phyloP scores from a whole-genome alignment of 495 filamentous ascomycete genomes.

The Aspergillus avenaceus region DNA sequence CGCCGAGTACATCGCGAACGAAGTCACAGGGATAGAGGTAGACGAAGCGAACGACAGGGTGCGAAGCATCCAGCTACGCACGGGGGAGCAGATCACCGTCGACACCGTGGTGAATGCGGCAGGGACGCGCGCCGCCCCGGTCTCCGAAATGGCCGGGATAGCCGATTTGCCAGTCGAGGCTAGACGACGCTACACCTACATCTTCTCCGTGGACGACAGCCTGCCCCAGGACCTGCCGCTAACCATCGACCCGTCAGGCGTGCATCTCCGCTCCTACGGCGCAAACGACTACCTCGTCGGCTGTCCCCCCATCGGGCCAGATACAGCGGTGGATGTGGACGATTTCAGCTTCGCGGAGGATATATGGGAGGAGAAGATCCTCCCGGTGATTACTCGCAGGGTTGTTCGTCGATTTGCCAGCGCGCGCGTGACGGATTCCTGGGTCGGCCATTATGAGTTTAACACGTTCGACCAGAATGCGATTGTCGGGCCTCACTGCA shows the following conservation, averaged over 20 bases:
- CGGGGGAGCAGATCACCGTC: neutral
- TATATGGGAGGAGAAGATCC: slow-evolving; percentile 2
- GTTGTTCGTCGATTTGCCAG: neutral
- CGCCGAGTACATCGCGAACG: slow-evolving; percentile 1
- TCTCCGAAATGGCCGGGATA: neutral
- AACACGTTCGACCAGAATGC: slow-evolving; percentile 6
- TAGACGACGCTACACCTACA: neutral
- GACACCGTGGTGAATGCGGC: slow-evolving; percentile 1
- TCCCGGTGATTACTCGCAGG: neutral
- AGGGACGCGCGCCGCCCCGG: neutral
- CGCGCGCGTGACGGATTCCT: slow-evolving; percentile 1
- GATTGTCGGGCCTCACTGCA: neutral
- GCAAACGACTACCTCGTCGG: slow-evolving; percentile 3
- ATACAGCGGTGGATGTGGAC: slow-evolving; percentile 5
- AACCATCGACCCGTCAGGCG: slow-evolving; percentile 5
- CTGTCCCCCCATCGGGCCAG: neutral
- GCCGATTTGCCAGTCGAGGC: neutral
- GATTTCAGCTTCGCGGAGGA: slow-evolving; percentile 4
- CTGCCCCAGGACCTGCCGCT: slow-evolving; percentile 1
- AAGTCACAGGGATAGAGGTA: neutral
- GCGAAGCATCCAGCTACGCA: neutral
- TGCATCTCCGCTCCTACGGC: slow-evolving; percentile 1
- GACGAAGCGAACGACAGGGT: neutral
- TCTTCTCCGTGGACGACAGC: neutral
- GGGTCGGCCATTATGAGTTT: slow-evolving; percentile 8